Evolutionary conservation across 1,139 yeast genomes (phyloP).

Genomic region (Candida frijolesensis): DNA sequence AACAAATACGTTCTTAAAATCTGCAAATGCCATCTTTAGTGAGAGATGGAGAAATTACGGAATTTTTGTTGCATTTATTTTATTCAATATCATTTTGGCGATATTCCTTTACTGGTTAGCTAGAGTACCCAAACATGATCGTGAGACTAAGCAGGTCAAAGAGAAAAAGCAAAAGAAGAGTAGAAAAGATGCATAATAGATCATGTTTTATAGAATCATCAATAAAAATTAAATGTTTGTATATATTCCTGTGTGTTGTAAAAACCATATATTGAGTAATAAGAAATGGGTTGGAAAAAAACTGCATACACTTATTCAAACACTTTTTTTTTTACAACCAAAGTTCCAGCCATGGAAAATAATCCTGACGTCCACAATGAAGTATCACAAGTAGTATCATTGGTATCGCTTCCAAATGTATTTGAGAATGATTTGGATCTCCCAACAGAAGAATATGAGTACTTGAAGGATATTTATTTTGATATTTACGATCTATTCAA

Average conservation of each 20-base stretch:
- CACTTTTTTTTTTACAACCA: too few species aligned
- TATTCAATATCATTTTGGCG: conserved; percentile 54
- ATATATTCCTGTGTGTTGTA: too few species aligned
- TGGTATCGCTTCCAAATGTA: not conserved
- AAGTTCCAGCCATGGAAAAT: not conserved
- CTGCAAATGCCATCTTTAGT: conserved; percentile 43
- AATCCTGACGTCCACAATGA: not conserved
- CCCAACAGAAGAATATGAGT: not conserved
- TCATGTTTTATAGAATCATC: too few species aligned
- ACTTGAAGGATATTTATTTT: not conserved
- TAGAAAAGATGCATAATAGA: not conserved
- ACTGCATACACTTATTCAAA: too few species aligned
- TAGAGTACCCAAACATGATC: conserved; percentile 66
- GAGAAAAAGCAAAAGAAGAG: conserved; percentile 21
- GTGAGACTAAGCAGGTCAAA: conserved; percentile 18
- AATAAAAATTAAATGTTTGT: too few species aligned
- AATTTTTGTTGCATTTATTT: conserved; percentile 49
- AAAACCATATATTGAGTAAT: too few species aligned
- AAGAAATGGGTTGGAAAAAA: too few species aligned
- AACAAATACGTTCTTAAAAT: conserved; percentile 54
- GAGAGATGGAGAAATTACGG: conserved; percentile 75
- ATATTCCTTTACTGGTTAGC: conserved; percentile 68
- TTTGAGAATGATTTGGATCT: not conserved
- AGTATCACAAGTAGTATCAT: not conserved
- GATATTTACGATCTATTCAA: conserved; percentile 8